Base-by-base conservation (phyloP, 1,139 yeast genomes). In the Wickerhamomyces sp. region DNA sequence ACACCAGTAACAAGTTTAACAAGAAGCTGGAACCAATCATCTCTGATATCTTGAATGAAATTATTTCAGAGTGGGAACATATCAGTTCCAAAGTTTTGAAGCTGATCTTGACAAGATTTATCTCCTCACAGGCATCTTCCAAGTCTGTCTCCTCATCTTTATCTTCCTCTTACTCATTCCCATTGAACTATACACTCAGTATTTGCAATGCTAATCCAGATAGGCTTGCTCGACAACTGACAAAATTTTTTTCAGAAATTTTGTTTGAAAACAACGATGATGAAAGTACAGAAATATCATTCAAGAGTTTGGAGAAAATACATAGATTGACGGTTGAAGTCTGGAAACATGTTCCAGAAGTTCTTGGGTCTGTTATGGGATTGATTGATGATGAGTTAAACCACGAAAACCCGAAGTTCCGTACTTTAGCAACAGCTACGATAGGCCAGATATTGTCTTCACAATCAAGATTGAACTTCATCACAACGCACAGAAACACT, bases 211-310 rank as follows among this genome's bases (percentile, higher is more conserved):
- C 74, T 3, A 85, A 86, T 49, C 59, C 78, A 1, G 94, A 85
- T 46, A 66, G 89, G 42, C 70, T 89, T 72, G 76, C 93, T 11
- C 72, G 95, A 44, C 78, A 78, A 45, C 69, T 85, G 20, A 85
- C 94, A 5, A 89, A 81, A 52, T 81, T 80, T 50, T 84, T 87
- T 46, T 80, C 95, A 0, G 95, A 86, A 51, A 66, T 80, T 43
- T 58, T 88, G 5, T 77, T 77, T 47, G 81, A 77, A 28, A 45
- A 51, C 32, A 46, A 44, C 12, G 63, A 59, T 14, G 58, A 52
- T 10, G 57, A 57, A 19, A 53, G 50, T 1, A 39, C 46, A 14
- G 53, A 46, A 17, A 58, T 56, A 18, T 63, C 70, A 4, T 49
- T 65, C 31, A 71, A 65, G 21, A 72, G 70, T 16, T 59, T 81